These are phyloP conservation scores for Leptographium procerum DNA, from an alignment of 2,329 filamentous ascomycete species.

Conservation along the genomic window DNA sequence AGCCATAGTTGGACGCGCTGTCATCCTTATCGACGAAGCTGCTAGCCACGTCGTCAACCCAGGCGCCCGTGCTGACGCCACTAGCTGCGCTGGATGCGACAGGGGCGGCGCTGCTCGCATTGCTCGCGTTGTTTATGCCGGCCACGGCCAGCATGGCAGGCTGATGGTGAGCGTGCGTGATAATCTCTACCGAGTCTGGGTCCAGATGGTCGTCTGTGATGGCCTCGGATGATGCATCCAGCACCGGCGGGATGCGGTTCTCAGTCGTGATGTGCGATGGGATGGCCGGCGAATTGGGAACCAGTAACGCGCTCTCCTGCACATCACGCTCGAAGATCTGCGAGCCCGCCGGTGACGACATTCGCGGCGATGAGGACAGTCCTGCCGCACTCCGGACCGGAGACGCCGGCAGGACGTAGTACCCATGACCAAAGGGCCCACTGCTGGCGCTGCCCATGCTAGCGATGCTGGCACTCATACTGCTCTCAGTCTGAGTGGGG, in stretches of 20 bases:
- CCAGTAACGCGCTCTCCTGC: constrained; percentile 51
- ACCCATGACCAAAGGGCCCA: constrained; percentile 17
- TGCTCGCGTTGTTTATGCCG: constrained; percentile 28
- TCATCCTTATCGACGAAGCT: constrained; percentile 44
- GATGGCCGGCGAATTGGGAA: constrained; percentile 75
- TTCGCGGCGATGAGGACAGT: constrained; percentile 58
- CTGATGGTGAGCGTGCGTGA: constrained; percentile 77
- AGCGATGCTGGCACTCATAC: constrained; percentile 30
- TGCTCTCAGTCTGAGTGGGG: constrained; percentile 22
- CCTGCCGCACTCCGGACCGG: constrained; percentile 41
- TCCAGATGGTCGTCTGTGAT: constrained; percentile 80
- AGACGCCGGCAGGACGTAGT: constrained; percentile 44
- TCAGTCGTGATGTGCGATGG: constrained; percentile 89
- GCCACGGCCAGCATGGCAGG: constrained; percentile 60
- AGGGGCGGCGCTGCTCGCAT: constrained; percentile 18
- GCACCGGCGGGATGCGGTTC: constrained; percentile 81
- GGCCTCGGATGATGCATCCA: constrained; percentile 83
- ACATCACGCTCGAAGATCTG: constrained; percentile 93
- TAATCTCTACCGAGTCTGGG: constrained; percentile 83
- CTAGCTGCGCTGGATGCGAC: background rate
- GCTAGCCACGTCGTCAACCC: constrained; percentile 44
- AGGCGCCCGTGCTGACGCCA: constrained; percentile 24
- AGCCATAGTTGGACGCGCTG: constrained; percentile 62
- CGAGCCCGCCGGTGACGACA: constrained; percentile 66
- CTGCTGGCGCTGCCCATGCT: constrained; percentile 11